These are phyloP conservation scores for Hymenoscyphus salicellus DNA, from an alignment of 2,329 filamentous ascomycete species.

Conservation along the genomic window DNA sequence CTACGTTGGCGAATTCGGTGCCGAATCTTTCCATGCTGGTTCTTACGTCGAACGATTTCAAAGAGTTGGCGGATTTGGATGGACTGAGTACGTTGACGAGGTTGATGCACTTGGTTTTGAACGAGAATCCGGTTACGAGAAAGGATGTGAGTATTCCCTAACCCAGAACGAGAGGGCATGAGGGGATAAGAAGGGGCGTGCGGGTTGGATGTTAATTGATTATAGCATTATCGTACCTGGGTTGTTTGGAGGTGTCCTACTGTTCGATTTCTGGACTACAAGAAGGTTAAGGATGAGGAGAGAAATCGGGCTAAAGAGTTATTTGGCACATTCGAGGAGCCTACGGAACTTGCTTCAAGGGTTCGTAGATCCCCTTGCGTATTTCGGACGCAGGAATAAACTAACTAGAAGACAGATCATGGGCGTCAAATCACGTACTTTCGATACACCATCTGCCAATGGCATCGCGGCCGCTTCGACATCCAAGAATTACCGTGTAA, in stretches of 20 bases:
- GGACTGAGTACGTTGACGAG: slow-evolving; percentile 65
- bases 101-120: slow-evolving; percentile 75
- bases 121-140: slow-evolving; percentile 86
- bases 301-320: slow-evolving; percentile 71
- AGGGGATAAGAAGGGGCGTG: not conserved
- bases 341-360: slow-evolving; percentile 75
- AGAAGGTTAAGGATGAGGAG: slow-evolving; percentile 86
- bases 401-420: slow-evolving; percentile 58
- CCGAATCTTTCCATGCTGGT: slow-evolving; percentile 81
- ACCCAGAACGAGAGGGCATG: not conserved
- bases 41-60: slow-evolving; percentile 76
- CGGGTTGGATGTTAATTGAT: slow-evolving; percentile 14
- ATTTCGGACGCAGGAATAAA: not conserved
- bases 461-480: slow-evolving; percentile 44
- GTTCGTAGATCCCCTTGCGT: slow-evolving; percentile 39
- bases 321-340: slow-evolving; percentile 76
- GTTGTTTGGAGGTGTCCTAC: slow-evolving; percentile 81
- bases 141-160: slow-evolving; percentile 69
- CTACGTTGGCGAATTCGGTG: slow-evolving; percentile 68
- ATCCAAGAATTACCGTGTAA: slow-evolving; percentile 71
- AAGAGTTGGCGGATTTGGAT: slow-evolving; percentile 84
- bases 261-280: slow-evolving; percentile 87
- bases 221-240: slow-evolving; percentile 87
- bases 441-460: slow-evolving; percentile 56
- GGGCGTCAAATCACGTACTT: slow-evolving; percentile 75